Evolutionary conservation across 108 stramenopile species (phyloP).

Genomic region (Nitzschia palea): DNA sequence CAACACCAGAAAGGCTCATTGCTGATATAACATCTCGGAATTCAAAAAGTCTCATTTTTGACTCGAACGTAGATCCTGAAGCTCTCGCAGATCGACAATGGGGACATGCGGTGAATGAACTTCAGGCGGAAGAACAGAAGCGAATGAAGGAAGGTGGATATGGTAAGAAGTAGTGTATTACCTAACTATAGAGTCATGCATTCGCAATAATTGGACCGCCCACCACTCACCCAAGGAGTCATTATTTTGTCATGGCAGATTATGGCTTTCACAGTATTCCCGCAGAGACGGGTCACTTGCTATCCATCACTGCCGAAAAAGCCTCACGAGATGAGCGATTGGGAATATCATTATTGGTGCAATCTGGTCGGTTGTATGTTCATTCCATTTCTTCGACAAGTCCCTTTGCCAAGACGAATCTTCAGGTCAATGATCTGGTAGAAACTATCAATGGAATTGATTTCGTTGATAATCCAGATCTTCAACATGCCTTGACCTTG

Average conservation of each 20-base stretch:
- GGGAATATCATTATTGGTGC: background rate
- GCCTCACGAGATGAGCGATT: background rate
- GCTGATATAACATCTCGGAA: conserved; percentile 62
- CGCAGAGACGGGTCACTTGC: background rate
- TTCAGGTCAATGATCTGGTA: background rate
- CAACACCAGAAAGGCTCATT: conserved; percentile 68
- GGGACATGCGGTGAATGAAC: conserved; percentile 78
- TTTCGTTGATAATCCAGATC: background rate
- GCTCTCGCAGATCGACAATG: conserved; percentile 58
- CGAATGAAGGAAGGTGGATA: conserved; percentile 60
- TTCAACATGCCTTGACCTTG: background rate
- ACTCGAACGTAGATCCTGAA: conserved; percentile 43
- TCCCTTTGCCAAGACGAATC: background rate
- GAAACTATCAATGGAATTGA: conserved; percentile 2
- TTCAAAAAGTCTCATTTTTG: conserved; percentile 56
- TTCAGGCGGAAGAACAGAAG: conserved; percentile 62
- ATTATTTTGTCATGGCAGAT: too few relatives aligned
- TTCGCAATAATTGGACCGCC: too few relatives aligned
- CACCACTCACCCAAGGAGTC: too few relatives aligned
- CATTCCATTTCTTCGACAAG: background rate
- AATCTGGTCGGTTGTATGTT: background rate
- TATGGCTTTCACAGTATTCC: background rate
- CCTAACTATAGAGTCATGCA: too few relatives aligned
- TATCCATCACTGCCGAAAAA: background rate
- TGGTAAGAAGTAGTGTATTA: too few relatives aligned